phyloP scores from a whole-genome alignment of 768 basidiomycete genomes.

The Pilatotrama ljubarskyi region DNA sequence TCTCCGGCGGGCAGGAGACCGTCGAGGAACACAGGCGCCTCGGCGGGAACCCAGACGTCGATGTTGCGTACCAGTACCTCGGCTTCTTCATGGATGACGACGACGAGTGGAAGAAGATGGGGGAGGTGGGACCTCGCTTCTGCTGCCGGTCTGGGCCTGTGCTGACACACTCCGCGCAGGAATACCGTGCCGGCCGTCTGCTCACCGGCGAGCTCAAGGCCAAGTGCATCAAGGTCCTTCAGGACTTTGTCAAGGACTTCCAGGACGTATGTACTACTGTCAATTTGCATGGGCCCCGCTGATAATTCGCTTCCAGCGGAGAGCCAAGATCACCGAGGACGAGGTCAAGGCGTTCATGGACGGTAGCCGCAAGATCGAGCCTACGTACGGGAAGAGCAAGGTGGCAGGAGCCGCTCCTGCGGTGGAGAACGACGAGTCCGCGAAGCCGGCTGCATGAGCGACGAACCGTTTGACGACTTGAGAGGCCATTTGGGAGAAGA shows the following conservation, averaged over 20 bases:
- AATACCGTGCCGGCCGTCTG: constrained; percentile 85
- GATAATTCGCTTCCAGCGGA: constrained; percentile 50
- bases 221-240: constrained; percentile 79
- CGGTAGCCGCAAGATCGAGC: constrained; percentile 69
- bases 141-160: background rate
- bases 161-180: constrained; percentile 46
- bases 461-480: background rate
- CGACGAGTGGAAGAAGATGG: constrained; percentile 75
- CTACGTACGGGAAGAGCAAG: constrained; percentile 44
- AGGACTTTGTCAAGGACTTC: constrained; percentile 81
- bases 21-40: constrained; percentile 88
- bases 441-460: background rate
- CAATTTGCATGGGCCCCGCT: background rate
- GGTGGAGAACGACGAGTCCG: background rate
- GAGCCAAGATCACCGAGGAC: constrained; percentile 78
- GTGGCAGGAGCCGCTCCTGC: background rate
- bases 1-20: constrained; percentile 94
- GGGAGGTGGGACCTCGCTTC: constrained; percentile 52
- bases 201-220: constrained; percentile 92
- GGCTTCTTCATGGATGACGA: constrained; percentile 96
- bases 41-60: constrained; percentile 93
- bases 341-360: constrained; percentile 81
- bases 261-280: constrained; percentile 58
- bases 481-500: background rate
- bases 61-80: constrained; percentile 94